Base-by-base conservation (phyloP, 805 yeast genomes). In the Tetrapisispora nanseiensis region DNA sequence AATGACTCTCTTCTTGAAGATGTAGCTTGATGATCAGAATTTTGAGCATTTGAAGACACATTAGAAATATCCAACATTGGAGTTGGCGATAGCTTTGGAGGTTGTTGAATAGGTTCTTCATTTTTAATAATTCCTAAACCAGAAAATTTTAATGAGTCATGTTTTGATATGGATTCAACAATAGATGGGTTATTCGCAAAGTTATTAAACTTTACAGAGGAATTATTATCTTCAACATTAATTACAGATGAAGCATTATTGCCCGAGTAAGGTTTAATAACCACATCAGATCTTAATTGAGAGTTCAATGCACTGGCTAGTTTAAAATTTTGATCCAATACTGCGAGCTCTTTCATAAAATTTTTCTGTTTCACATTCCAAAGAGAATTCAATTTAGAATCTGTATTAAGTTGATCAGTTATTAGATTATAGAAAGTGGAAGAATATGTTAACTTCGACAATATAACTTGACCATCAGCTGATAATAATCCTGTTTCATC, bases 401-500 rank as follows among this genome's bases (percentile, higher is more conserved):
- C 62, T 22, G 50, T 48, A 4, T 42, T 45, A 3, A 56, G 11
- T 44, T 60, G 57, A n/a, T 58, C 56, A 29, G 49, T 57, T 13
- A 60, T 47, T 19, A 55, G 23, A 27, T 51, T 47, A 2, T 47
- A 51, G 7, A 54, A 36, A n/a, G 46, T 48, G 9, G 52, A 51
- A 22, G 51, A 51, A 4, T 48, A 46, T 13, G 57, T 51, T 30
- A 56, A 39, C 36, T 50, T 50, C 6, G 51, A 44, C 23, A 59
- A 39, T 21, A 51, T 46, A 12, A 50, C 55, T 35, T 57, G 59
- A 27, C 64, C 63, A 12, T 50, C 39, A 21, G 37, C 40, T 13
- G 43, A 47, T 22, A 57, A 40, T n/a, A 56, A 36, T 6, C 64
- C 64, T 19, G 57, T 54, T 26, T 49, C 57, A 12, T 55, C 59